Conservation (phyloP, 805 yeast species). For the Grigorovia yakushimaensis region DNA sequence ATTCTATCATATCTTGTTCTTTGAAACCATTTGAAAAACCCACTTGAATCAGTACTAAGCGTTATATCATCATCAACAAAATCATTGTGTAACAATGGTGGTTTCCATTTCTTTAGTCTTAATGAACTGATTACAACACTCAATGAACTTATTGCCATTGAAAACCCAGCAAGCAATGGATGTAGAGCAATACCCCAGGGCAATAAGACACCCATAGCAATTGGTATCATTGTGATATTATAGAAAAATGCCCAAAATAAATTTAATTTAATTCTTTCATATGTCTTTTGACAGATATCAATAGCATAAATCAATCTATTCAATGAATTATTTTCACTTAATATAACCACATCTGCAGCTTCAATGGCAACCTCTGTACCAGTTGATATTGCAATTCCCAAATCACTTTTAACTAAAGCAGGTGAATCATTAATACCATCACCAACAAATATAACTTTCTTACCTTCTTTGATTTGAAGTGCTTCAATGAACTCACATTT, state of each 20-base stretch:
- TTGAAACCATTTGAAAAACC: neutral
- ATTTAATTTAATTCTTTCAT: conserved; percentile 65
- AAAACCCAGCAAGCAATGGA: conserved; percentile 82
- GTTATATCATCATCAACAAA: neutral
- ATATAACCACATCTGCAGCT: conserved; percentile 85
- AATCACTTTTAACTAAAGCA: conserved; percentile 76
- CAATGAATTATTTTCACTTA: conserved; percentile 33
- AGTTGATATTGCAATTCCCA: conserved; percentile 85
- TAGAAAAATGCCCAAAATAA: conserved; percentile 82
- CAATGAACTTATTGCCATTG: conserved; percentile 89
- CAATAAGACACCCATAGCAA: conserved; percentile 85
- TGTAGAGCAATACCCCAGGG: conserved; percentile 71
- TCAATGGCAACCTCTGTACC: conserved; percentile 96
- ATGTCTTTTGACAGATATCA: conserved; percentile 61
- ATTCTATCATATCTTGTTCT: neutral
- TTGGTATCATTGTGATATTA: conserved; percentile 77
- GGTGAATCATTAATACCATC: conserved; percentile 99
- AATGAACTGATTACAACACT: conserved; percentile 81
- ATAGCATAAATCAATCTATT: conserved; percentile 50
- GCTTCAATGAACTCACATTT: conserved; percentile 59
- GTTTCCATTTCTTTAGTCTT: conserved; percentile 56
- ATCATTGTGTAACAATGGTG: conserved; percentile 11
- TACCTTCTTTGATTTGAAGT: conserved; percentile 36
- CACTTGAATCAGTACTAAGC: neutral
- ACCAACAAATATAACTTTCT: conserved; percentile 77